Conservation (phyloP, 108 stramenopile species). For the Cyclotella choctawhatcheeana region DNA sequence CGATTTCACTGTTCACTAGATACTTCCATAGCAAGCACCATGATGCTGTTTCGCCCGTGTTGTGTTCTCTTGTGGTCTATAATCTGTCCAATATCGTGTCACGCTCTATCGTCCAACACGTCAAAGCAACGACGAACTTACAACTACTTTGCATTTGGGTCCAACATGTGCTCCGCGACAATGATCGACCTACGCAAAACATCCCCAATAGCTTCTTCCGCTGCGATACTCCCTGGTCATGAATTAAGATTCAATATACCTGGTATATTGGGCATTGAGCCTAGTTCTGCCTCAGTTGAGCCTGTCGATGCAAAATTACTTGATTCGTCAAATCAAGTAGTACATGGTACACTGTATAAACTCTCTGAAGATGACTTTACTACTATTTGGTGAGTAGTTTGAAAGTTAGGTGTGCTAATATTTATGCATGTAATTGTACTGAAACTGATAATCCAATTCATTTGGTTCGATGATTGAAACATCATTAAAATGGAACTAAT, state of each 20-base stretch:
- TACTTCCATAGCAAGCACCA: too few species aligned
- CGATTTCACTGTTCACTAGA: too few species aligned
- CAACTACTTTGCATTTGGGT: conserved; percentile 83
- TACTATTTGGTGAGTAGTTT: too few species aligned
- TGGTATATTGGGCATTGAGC: conserved; percentile 53
- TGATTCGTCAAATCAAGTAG: conserved; percentile 16
- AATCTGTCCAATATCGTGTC: conserved; percentile 4
- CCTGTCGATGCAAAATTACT: conserved; percentile 3
- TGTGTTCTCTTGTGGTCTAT: not conserved
- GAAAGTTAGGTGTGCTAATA: too few species aligned
- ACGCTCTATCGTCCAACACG: not conserved
- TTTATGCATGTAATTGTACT: too few species aligned
- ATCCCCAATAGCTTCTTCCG: conserved; percentile 53
- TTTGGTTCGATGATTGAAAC: too few species aligned
- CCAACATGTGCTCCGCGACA: conserved; percentile 70
- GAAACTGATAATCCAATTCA: too few species aligned
- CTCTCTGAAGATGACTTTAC: conserved; percentile 72
- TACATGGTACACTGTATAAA: conserved; percentile 79
- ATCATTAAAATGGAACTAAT: too few species aligned
- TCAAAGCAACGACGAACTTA: conserved; percentile 24
- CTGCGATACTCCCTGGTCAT: conserved; percentile 71
- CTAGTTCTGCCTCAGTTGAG: conserved; percentile 69
- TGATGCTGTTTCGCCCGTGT: not conserved
- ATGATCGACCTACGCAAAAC: conserved; percentile 68
- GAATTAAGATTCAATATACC: conserved; percentile 60